Base-by-base conservation (phyloP, 768 basidiomycete species). In the Pisolithus orientalis region DNA sequence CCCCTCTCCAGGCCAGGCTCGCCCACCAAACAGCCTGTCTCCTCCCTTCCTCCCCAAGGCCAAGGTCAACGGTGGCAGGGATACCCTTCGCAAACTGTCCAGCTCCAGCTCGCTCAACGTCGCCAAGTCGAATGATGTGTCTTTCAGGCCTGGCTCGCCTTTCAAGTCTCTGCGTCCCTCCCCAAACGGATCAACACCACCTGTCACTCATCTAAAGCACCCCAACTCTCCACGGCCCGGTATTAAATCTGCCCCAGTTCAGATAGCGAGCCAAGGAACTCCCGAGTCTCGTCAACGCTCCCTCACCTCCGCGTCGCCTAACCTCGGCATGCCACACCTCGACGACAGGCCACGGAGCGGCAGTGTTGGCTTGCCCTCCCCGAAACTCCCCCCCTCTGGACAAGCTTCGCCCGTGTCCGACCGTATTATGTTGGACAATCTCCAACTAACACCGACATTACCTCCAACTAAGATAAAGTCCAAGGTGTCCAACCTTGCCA, bases 41-140 rank as follows among this genome's bases (percentile, higher is more conserved):
- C 45, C 60, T 10, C 56, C 59, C 40, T 58, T 69, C 39, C 65
- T 79, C 51, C 79, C 82, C 13, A 85, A 73, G 62, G 83, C 80
- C 53, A 87, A 83, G 66, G 72, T 87, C 38, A 85, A 80, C 59
- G 76, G 34, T 34, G 34, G 70, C 54, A 79, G 72, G 57, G 80
- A 79, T 34, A 74, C 75, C 3, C 50, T 63, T 44, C 62, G 68
- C 37, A 68, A 65, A 42, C 44, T 56, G 1, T 55, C 63, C 44
- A 60, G 63, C 31, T 55, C 64, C 44, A 59, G 53, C 32, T 55
- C 67, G 9, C 55, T 62, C 9, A 47, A 8, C 17, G n/a, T 52
- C 10, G 43, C 54, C 21, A 57, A 42, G 8, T 49, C 57, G 44
- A 59, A 60, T 52, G 24, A 61, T 64, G 32, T 66, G 72, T 38